Base-by-base conservation (phyloP, 257 asterid genomes). In the Haberlea rhodopensis region DNA sequence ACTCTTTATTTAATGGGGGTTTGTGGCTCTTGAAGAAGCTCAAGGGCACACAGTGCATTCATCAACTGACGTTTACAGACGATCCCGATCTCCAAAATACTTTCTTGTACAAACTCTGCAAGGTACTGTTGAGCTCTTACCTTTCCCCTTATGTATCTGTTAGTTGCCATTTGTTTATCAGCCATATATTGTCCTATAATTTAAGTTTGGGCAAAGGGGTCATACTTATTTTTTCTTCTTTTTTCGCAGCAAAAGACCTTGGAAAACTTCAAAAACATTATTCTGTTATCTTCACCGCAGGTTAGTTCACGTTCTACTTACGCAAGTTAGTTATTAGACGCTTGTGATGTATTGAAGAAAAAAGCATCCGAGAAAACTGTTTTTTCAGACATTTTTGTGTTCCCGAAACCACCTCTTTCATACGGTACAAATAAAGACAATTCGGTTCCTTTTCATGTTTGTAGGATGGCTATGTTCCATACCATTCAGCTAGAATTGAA, bases 381-480 rank as follows among this genome's bases (percentile, higher is more conserved):
- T n/a, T n/a, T n/a, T 73, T 23, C 60, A 25, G 16, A 27, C 54
- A 27, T 23, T 53, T 15, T 62, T 29, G 49, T 43, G 4, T 43
- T 43, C 2, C 49, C 19, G 7, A 40, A 43, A 43, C 19, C 19
- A 43, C 49, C 19, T 43, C 5, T 13, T 13, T 37, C 5, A 7
- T 43, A 15, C 19, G 5, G 49, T 43, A 15, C 7, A 4, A 19
- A 43, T 43, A 5, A 43, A n/a, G 3, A 13, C 2, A 4, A 8
- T 62, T 63, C 62, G 27, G 60, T 43, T 66, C 20, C 23, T n/a
- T 49, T 75, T 57, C 32, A 20, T 69, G 53, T 60, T 68, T 60
- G 74, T 89, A 92, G 99, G 99, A 94, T 73, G 99, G 96, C 58
- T 90, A 94, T 37, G 97, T 94, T 52, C 99, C 97, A 6, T 90